These are phyloP conservation scores for Mrakia blollopis DNA, from an alignment of 768 basidiomycete genomes.

Conservation along the genomic window DNA sequence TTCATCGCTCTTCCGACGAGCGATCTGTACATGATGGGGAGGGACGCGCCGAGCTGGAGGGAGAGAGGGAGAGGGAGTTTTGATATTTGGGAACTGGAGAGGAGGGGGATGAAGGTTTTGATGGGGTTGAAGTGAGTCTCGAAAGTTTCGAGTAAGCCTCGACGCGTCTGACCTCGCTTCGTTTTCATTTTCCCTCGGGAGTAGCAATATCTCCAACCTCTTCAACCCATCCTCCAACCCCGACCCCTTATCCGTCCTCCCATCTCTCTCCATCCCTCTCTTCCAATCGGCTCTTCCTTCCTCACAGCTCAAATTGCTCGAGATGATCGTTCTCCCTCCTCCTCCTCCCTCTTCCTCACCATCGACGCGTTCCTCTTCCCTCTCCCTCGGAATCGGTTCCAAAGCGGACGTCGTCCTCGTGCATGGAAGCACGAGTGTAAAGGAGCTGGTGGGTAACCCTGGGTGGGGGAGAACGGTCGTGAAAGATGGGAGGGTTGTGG, in stretches of 20 bases:
- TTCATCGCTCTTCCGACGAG: background rate
- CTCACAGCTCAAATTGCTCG: background rate
- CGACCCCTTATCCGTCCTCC: constrained; percentile 6
- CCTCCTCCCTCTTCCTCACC: background rate
- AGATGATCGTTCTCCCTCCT: constrained; percentile 3
- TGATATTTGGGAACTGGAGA: background rate
- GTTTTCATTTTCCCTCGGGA: background rate
- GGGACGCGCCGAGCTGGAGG: background rate
- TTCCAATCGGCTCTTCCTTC: background rate
- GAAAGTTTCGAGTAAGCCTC: background rate
- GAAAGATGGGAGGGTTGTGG: constrained; percentile 2
- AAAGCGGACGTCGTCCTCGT: background rate
- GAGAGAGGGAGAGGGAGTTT: constrained; percentile 5
- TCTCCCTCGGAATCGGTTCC: background rate
- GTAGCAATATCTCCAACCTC: constrained; percentile 15
- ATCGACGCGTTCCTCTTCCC: background rate
- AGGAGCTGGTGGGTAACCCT: background rate
- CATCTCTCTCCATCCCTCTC: background rate
- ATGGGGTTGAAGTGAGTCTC: constrained; percentile 9
- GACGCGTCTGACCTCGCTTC: too few relatives aligned
- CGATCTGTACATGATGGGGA: constrained; percentile 4
- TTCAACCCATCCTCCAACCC: constrained; percentile 9
- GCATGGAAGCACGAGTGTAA: background rate
- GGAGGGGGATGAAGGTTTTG: constrained; percentile 3
- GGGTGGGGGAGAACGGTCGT: constrained; percentile 6